These are phyloP conservation scores for Penicillium sp. DNA, from an alignment of 2,329 filamentous ascomycete genomes.

Conservation along the genomic window DNA sequence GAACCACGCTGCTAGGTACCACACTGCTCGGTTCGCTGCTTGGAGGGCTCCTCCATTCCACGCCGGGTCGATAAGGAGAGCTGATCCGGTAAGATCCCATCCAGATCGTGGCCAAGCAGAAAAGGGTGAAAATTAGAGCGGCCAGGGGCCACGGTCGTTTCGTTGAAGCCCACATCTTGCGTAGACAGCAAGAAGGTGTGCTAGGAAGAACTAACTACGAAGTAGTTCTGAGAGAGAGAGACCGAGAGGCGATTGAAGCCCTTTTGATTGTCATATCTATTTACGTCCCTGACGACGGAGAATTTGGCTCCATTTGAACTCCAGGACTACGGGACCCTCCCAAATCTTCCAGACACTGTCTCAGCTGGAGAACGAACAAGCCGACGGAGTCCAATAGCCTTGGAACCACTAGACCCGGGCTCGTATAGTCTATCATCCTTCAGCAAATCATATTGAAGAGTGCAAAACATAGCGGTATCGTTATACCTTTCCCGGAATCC, in stretches of 20 bases:
- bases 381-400: background rate
- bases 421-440: background rate
- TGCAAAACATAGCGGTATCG: background rate
- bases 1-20: no score
- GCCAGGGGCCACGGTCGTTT: conserved; percentile 1
- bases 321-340: no score
- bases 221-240: no score
- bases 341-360: background rate
- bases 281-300: background rate
- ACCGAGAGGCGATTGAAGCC: background rate
- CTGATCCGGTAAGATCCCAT: background rate
- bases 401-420: background rate
- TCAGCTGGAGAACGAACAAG: background rate
- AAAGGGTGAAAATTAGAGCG: background rate
- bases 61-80: background rate
- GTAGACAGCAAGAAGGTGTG: background rate
- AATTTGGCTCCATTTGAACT: background rate
- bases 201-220: no score
- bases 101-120: background rate
- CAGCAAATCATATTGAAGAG: background rate
- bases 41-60: background rate
- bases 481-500: background rate
- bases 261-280: background rate
- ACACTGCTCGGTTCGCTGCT: no score
- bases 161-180: background rate